Conservation (phyloP, 306 rosid species). For the Cicer judaicum region DNA sequence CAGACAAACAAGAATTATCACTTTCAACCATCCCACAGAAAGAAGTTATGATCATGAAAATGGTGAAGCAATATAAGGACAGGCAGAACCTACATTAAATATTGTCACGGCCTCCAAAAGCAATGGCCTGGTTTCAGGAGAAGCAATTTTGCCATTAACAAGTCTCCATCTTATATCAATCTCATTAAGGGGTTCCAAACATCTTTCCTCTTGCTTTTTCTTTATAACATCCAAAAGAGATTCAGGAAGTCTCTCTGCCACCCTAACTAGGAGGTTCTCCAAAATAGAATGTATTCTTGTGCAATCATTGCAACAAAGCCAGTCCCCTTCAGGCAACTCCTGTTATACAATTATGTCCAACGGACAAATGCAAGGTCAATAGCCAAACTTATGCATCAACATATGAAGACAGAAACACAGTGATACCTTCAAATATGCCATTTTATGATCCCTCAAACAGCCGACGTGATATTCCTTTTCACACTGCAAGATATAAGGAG, state of each 20-base stretch:
- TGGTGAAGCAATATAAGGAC: constrained; percentile 31
- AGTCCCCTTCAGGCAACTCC: constrained; percentile 94
- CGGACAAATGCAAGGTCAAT: constrained; percentile 1
- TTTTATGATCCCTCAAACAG: constrained; percentile 95
- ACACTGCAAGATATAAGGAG: constrained; percentile 61
- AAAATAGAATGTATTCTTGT: constrained; percentile 74
- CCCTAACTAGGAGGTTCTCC: constrained; percentile 69
- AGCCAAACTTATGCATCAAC: constrained; percentile 32
- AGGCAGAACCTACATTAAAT: constrained; percentile 69
- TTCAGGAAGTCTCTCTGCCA: constrained; percentile 79
- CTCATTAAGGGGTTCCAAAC: constrained; percentile 56
- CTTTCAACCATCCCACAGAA: constrained; percentile 13
- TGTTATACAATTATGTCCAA: constrained; percentile 50
- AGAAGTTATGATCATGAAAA: background rate
- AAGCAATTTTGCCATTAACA: constrained; percentile 83
- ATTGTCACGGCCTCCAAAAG: constrained; percentile 86
- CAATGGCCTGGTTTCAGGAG: constrained; percentile 83
- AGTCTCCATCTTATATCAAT: constrained; percentile 91
- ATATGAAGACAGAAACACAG: constrained; percentile 38
- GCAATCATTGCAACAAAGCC: constrained; percentile 93
- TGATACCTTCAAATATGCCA: constrained; percentile 88
- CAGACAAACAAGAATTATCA: constrained; percentile 38
- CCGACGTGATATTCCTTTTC: constrained; percentile 99
- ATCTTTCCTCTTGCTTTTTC: constrained; percentile 69
- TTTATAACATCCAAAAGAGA: constrained; percentile 69